Evolutionary conservation across 352 stramenopile genomes (phyloP).

Genomic region (Pythium coloratum): DNA sequence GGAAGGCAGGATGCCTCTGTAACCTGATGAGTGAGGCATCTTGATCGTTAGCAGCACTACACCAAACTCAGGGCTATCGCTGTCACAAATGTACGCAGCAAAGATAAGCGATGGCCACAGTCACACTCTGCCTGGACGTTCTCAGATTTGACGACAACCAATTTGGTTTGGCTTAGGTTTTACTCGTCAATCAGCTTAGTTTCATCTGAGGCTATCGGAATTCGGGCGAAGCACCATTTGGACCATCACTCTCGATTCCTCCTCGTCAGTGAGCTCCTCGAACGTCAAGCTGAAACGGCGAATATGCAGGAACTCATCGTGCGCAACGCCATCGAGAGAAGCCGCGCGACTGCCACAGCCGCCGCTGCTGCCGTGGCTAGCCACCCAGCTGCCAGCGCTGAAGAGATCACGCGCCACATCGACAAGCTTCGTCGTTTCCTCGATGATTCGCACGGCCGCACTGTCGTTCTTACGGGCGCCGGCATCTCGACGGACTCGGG

Average conservation of each 20-base stretch:
- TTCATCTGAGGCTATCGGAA: background rate
- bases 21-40: background rate
- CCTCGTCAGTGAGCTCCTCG: background rate
- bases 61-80: background rate
- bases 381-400: conserved; percentile 7
- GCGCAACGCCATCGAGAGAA: conserved; percentile 27
- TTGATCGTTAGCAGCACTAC: background rate
- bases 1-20: background rate
- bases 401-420: conserved; percentile 33
- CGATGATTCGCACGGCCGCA: conserved; percentile 47
- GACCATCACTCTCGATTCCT: background rate
- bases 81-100: conserved; percentile 1
- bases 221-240: conserved; percentile 16
- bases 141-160: background rate
- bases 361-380: conserved; percentile 21
- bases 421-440: conserved; percentile 54
- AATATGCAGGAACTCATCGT: conserved; percentile 31
- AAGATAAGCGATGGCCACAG: background rate
- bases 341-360: conserved; percentile 20
- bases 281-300: background rate
- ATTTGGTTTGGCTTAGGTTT: conserved; percentile 6
- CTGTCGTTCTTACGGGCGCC: conserved; percentile 90
- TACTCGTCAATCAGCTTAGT: background rate
- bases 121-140: background rate
- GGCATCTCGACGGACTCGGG: conserved; percentile 97